Base-by-base conservation (phyloP, 106 monocot species). In the Dendrobium huoshanense region DNA sequence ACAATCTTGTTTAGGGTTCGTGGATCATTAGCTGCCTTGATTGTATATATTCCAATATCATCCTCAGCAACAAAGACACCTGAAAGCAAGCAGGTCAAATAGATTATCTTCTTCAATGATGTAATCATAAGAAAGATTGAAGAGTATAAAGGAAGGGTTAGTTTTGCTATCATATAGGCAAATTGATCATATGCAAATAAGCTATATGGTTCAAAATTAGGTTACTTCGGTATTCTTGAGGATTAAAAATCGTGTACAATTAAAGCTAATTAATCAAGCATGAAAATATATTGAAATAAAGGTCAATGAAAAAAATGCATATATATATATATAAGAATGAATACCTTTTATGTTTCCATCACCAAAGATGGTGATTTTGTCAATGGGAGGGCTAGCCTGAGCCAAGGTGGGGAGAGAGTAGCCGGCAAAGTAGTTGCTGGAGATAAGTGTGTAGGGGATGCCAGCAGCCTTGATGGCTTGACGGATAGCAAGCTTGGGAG, bases 1-100 rank as follows among this genome's bases (percentile, higher is more conserved):
- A 95, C 7, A 10, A 86, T 90, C 86, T 92, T 95, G 83, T 95
- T 95, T 44, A 95, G 51, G 0, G 95, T 87, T 72, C 92, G 84
- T 9, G 88, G 84, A 77, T 95, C 95, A 22, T 89, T 90, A 8
- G 80, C 90, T 2, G 95, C 82, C 74, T 81, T 83, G 41, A 95
- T 82, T 2, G 95, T 89, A 55, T 86, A 95, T 1, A 85, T 82
- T 11, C 78, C 90, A 3, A 92, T 75, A 77, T 95, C 95, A 47
- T 86, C 80, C 72, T 95, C 95, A 17, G 56, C 25, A 3, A 86
- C 82, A 44, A 84, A 95, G 2, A 90, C 80, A 19, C 78, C 92
- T 92, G 75, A 33, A 83, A 76, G 48, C 33, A 25, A 25, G 51
- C 9, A 51, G 51, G 51, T 51, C 2, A 51, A 51, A 51, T 13